phyloP scores from a whole-genome alignment of 1,284 basidiomycete genomes.

The Naganishia liquefaciens region DNA sequence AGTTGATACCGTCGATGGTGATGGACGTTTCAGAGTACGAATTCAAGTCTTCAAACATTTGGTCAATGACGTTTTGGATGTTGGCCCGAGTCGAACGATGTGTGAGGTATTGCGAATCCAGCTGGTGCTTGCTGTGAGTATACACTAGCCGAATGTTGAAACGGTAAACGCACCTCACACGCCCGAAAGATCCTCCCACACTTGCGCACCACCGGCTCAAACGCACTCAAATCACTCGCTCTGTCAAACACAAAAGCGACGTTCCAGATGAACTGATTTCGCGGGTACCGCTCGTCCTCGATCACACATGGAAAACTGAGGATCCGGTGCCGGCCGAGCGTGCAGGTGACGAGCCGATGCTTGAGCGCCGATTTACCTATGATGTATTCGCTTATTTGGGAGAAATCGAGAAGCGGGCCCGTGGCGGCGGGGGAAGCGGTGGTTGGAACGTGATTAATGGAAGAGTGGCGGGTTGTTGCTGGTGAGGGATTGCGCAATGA shows the following conservation, averaged over 20 bases:
- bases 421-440: slow-evolving; percentile 1
- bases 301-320: slow-evolving; percentile 86
- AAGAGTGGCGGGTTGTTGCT: slow-evolving; percentile 6
- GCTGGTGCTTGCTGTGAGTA: slow-evolving; percentile 56
- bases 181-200: slow-evolving; percentile 81
- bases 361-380: slow-evolving; percentile 86
- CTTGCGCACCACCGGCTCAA: slow-evolving; percentile 94
- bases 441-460: background rate
- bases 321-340: slow-evolving; percentile 63
- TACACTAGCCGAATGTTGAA: background rate
- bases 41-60: slow-evolving; percentile 95
- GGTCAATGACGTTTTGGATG: slow-evolving; percentile 86
- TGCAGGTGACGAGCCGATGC: slow-evolving; percentile 75
- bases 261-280: slow-evolving; percentile 92
- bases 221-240: slow-evolving; percentile 82
- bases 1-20: slow-evolving; percentile 81
- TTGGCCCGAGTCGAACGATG: slow-evolving; percentile 67
- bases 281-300: slow-evolving; percentile 64
- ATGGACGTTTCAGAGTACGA: slow-evolving; percentile 95
- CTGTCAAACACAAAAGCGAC: slow-evolving; percentile 92
- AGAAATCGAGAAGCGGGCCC: slow-evolving; percentile 76
- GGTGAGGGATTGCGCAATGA: background rate
- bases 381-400: slow-evolving; percentile 87
- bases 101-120: slow-evolving; percentile 86
- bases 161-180: slow-evolving; percentile 70